These are phyloP conservation scores for Pythium plurisporium DNA, from an alignment of 352 stramenopile species.

Conservation along the genomic window DNA sequence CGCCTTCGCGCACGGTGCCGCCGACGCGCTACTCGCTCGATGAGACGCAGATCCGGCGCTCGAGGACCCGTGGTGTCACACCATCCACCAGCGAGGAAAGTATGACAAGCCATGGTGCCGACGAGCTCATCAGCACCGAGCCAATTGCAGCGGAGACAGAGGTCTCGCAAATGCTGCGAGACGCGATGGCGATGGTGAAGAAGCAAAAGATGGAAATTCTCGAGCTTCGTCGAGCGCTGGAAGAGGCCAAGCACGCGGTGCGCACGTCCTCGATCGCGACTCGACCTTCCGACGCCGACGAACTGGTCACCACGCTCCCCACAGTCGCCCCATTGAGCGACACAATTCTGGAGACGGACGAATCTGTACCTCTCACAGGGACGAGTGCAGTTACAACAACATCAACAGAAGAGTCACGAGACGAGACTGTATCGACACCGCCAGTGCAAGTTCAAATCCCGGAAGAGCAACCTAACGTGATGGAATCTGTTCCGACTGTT, in stretches of 20 bases:
- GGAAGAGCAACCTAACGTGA: not conserved
- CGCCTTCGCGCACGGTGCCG: not conserved
- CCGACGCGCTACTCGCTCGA: constrained; percentile 22
- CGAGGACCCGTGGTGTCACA: not conserved
- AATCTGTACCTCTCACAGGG: not conserved
- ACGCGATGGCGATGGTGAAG: constrained; percentile 60
- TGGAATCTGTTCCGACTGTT: not conserved
- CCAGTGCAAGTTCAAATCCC: not conserved
- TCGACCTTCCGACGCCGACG: constrained; percentile 8
- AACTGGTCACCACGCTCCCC: not conserved
- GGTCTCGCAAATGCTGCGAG: constrained; percentile 54
- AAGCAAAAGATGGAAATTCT: constrained; percentile 73
- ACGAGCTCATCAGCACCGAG: not conserved
- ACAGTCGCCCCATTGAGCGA: not conserved
- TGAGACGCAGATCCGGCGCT: constrained; percentile 13
- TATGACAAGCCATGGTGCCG: not conserved
- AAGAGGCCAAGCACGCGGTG: constrained; percentile 11
- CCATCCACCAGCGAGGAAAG: constrained; percentile 15
- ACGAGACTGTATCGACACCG: no score
- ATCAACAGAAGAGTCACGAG: no score
- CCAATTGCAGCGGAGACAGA: constrained; percentile 28
- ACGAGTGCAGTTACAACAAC: not conserved
- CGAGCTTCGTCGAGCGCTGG: constrained; percentile 25
- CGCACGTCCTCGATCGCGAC: constrained; percentile 7
- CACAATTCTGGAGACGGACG: not conserved